Evolutionary conservation across 371 early-diverging fungal species (phyloP), one percentile per base, ranked within the genome.

Genomic region (Synchytrium microbalum): DNA sequence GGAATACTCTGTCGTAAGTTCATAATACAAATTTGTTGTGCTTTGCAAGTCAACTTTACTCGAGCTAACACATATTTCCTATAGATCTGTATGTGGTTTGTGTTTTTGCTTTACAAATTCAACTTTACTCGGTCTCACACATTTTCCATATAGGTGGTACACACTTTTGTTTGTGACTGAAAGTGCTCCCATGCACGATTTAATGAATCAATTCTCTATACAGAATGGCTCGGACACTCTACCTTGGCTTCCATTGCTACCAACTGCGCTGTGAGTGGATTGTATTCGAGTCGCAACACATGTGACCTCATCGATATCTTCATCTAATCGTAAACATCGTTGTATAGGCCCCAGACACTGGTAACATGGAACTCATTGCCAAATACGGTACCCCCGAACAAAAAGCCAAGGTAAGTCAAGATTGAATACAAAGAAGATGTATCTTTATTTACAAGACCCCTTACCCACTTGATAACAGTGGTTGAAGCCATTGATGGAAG

Each of bases 281-380:
- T 38, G 5, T 5, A 19, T 38, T 19, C 46, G 19, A 38, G 10
- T 19, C 46, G 10, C 46, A 38, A 38, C 46, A 5, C 46, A 38
- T 38, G 19, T 38, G 46, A 5, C 46, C 10, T n/a, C n/a, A n/a
- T n/a, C n/a, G n/a, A n/a, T n/a, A n/a, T n/a, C n/a, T n/a, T n/a
- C n/a, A n/a, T n/a, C n/a, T n/a, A n/a, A n/a, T n/a, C n/a, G n/a
- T n/a, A n/a, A n/a, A n/a, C n/a, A n/a, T n/a, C n/a, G n/a, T n/a
- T n/a, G 19, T 10, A 38, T 19, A 38, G 46, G 95, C 96, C n/a
- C 96, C 96, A 5, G 98, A 97, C 68, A 95, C 96, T 2, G 98
- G 98, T 60, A 97, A 97, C 82, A 97, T 97, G 95, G 96, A 97
- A 75, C 95, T 97, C 30, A 86, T 97, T 64, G 92, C 92, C 58